phyloP scores from a whole-genome alignment of 306 rosid species.

The Sicyos baderoa region DNA sequence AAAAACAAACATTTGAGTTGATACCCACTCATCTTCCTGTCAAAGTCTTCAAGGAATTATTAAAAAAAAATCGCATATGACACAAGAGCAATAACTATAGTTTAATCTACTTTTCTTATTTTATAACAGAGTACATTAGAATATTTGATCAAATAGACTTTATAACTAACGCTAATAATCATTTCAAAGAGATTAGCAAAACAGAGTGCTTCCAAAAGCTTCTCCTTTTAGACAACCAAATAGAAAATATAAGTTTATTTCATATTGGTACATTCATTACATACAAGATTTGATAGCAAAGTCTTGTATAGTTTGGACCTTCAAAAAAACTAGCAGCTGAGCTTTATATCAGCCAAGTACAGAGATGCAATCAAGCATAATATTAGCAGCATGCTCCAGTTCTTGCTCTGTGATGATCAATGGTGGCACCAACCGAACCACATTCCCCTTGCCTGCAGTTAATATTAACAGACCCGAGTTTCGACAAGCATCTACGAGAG shows the following conservation, averaged over 20 bases:
- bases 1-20: no score
- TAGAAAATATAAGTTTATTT: not conserved
- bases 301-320: no score
- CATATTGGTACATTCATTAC: not conserved
- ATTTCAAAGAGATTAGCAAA: not conserved
- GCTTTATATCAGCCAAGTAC: slow-evolving; percentile 33
- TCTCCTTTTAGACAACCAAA: not conserved
- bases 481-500: slow-evolving; percentile 68
- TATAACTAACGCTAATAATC: no score
- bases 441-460: slow-evolving; percentile 84
- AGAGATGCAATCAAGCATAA: slow-evolving; percentile 36
- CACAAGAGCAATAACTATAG: no score
- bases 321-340: not conserved
- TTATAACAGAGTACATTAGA: no score
- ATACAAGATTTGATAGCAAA: not conserved
- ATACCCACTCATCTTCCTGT: no score
- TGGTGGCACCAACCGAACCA: slow-evolving; percentile 86
- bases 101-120: no score
- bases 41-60: no score
- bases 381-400: slow-evolving; percentile 53
- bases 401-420: slow-evolving; percentile 71
- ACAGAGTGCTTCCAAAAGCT: no score
- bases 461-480: slow-evolving; percentile 55
- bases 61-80: no score
- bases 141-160: no score